Base-by-base conservation (phyloP, 495 filamentous ascomycete genomes). In the Pyrenula aspistea region DNA sequence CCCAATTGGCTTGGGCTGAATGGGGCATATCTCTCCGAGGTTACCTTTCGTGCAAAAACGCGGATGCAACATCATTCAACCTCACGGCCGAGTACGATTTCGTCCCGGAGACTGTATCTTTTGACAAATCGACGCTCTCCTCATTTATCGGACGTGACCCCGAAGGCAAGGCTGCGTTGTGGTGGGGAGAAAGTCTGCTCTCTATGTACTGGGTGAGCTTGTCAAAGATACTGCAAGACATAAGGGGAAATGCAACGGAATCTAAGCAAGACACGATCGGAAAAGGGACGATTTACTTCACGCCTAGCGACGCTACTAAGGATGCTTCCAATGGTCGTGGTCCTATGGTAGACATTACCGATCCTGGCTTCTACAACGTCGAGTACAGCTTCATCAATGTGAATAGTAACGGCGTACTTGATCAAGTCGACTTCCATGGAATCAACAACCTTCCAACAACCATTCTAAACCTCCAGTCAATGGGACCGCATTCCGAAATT, bases 41-140 rank as follows among this genome's bases (percentile, higher is more conserved):
- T 12, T 25, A 24, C 24, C 24, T 24, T 12, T 42, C 31, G 8
- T 42, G 31, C 31, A 42, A 4, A 15, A 42, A 4, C 15, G 31
- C 8, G 31, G 31, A 42, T 42, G 8, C 4, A 15, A 42, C 31
- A 15, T 15, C 55, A 21, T 56, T 69, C 47, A 57, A 66, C 49
- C 22, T 63, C 8, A 69, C 67, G 2, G 57, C 63, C 23, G 59
- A 61, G 51, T 64, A 62, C 49, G 61, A 66, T 20, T 61, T 57
- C n/a, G 55, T 60, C 8, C 53, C 60, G n/a, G 50, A 49, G 8
- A 55, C 25, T 4, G 59, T 36, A 2, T 31, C 47, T 49, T 10
- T 61, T 55, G 57, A 53, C 55, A 49, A 21, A 50, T n/a, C 54
- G 24, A 0, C 25, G 12, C 24, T 57, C 51, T 59, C 57, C 36